Evolutionary conservation across 371 early-diverging fungal genomes (phyloP), one percentile per base, ranked within the genome.

Genomic region (Actinomucor elegans): DNA sequence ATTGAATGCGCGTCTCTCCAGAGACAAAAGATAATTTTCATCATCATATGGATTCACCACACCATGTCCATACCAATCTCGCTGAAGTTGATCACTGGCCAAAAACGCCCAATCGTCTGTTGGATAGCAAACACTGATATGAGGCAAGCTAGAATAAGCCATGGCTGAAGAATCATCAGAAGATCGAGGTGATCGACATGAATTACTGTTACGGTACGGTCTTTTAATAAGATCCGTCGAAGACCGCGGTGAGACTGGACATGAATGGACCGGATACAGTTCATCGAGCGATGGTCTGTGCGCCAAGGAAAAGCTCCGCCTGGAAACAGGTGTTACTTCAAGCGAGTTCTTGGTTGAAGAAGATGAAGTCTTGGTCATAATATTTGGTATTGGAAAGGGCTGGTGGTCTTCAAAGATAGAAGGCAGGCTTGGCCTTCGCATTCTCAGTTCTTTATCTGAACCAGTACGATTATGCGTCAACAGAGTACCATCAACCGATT

Each of bases 1-100:
- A 23, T 61, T 59, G 38, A 57, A 72, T 2, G 73, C 73, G 55
- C 73, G 42, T 41, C 71, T 61, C 36, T 76, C 77, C 12, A 76
- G 48, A 3, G 77, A 76, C 11, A 59, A 33, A 21, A 76, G 54
- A 42, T 76, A 76, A 24, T 64, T 69, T 21, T 69, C 72, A 43
- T 65, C 65, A 15, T 58, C 60, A 26, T 70, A 59, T 15, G 46
- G 46, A 23, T 55, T 59, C 2, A 62, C 38, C 18, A 58, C 58
- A 47, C 70, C 64, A 27, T 58, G 49, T 6, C 57, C 53, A 40
- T 69, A 64, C 57, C 61, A 69, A 49, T 69, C 65, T 8, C 49
- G 33, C 10, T 37, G 50, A 14, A 4, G 5, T 17, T 23, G 33
- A 47, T 23, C 21, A 7, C 20, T 18, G 21, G 33, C 12, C 9